Evolutionary conservation across 1,284 basidiomycete species (phyloP).

Genomic region (Rhodotorula sp.): DNA sequence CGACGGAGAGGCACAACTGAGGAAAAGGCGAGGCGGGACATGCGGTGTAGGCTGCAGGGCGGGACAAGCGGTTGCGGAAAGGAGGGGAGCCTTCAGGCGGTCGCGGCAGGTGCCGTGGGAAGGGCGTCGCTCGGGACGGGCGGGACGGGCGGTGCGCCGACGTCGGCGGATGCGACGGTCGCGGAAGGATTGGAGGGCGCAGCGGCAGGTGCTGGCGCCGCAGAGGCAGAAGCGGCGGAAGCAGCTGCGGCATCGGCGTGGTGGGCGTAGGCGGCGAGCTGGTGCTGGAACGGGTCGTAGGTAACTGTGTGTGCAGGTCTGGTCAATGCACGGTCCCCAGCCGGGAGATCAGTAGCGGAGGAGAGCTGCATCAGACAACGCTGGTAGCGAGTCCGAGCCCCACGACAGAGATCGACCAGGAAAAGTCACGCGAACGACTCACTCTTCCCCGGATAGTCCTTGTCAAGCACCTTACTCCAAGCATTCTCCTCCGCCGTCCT

Average conservation of each 20-base stretch:
- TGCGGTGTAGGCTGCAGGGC: neutral
- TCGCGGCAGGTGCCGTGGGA: neutral
- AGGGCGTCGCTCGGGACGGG: neutral
- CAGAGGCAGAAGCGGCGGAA: neutral
- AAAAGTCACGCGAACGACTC: no score
- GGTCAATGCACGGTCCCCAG: no score
- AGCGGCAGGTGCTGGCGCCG: neutral
- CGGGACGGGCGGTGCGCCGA: neutral
- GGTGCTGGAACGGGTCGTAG: slow-evolving; percentile 15
- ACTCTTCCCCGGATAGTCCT: slow-evolving; percentile 21
- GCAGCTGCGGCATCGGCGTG: neutral
- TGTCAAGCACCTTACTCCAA: slow-evolving; percentile 25
- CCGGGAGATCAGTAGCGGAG: no score
- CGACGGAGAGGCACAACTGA: neutral
- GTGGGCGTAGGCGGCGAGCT: neutral
- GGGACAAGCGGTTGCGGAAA: neutral
- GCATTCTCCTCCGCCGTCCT: slow-evolving; percentile 15
- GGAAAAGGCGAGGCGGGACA: neutral
- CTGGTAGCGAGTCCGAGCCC: no score
- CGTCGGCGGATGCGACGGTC: neutral
- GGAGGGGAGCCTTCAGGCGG: neutral
- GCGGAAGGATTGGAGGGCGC: neutral
- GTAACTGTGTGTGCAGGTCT: neutral
- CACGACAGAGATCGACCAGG: no score
- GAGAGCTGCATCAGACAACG: no score